Evolutionary conservation across 2,329 filamentous ascomycete genomes (phyloP), one percentile per base, ranked within the genome.

Genomic region (Botrytis fragariae): DNA sequence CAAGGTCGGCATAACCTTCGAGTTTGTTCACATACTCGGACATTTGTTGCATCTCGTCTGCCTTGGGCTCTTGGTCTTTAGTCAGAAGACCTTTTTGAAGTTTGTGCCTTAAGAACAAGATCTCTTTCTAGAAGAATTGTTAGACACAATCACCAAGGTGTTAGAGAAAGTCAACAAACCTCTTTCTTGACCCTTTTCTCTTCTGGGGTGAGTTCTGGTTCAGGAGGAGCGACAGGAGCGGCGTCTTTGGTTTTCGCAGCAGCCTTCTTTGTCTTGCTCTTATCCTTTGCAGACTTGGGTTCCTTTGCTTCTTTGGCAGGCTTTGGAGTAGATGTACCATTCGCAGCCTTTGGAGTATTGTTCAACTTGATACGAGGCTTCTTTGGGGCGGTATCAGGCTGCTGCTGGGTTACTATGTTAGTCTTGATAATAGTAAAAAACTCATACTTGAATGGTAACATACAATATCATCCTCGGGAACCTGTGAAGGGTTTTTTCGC

Each of bases 71-170:
- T 77, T 93, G 89, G 77, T 97, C 94, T 74, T 93, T 89, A 35
- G 92, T 93, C 61, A 99, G 87, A 79, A 99, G 94, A 0, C 95
- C 95, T 82, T 97, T 97, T 81, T 99, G 96, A 48, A 99, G 90
- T 82, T 95, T 94, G 84, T 99, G 95, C 76, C 96, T 92, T 57
- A 98, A 88, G 82, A 97, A 98, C 45, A 98, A 85, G n/a, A 99
- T 94, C 78, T 93, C 90, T 77, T 90, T 91, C 87, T 92, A 77
- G 65, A 72, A 45, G 37, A 57, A 10, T 7, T 69, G 76, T 87
- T 79, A 87, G 83, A 62, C 20, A 35, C 18, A 69, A 42, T 32
- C 14, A 29, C 16, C 8, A 32, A 51, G 16, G 10, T 45, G 42
- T 61, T 61, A 25, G 12, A 68, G 48, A 18, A 39, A 7, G 59